Conservation (phyloP, 306 rosid genomes). For the Crataegus laevigata region DNA sequence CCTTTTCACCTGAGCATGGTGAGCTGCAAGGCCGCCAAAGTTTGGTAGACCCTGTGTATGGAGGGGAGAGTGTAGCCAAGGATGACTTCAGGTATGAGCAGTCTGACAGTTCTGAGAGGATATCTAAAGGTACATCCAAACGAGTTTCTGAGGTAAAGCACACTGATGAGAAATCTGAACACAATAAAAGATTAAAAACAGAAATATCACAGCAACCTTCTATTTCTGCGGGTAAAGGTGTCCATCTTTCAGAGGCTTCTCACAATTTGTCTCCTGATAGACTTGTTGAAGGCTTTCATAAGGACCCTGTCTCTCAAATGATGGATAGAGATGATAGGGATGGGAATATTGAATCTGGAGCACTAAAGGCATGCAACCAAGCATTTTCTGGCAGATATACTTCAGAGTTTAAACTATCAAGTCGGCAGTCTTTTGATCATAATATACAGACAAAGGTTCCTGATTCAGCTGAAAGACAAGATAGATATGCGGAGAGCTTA, state of each 20-base stretch:
- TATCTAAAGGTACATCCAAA: constrained; percentile 55
- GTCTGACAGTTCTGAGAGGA: constrained; percentile 64
- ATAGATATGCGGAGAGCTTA: constrained; percentile 41
- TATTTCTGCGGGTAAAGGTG: constrained; percentile 44
- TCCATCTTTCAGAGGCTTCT: constrained; percentile 36
- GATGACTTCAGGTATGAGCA: constrained; percentile 50
- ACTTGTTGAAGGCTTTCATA: constrained; percentile 41
- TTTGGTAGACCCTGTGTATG: constrained; percentile 62
- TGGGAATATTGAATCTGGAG: constrained; percentile 43
- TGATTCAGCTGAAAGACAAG: constrained; percentile 45
- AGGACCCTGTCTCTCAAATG: constrained; percentile 36
- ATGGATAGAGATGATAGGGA: constrained; percentile 49
- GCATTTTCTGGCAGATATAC: constrained; percentile 46
- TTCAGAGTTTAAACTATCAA: constrained; percentile 52
- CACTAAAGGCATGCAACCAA: constrained; percentile 48
- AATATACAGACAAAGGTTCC: constrained; percentile 37
- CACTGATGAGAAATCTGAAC: constrained; percentile 42
- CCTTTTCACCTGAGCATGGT: constrained; percentile 41
- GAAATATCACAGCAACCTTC: constrained; percentile 32
- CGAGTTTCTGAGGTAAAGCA: constrained; percentile 48
- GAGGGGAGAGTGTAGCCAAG: constrained; percentile 41
- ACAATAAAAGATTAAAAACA: constrained; percentile 50
- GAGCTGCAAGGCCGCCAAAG: constrained; percentile 51
- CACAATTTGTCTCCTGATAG: constrained; percentile 45
- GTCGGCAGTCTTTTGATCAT: constrained; percentile 51